Percentiles rank a stretch among this genome's conserved stretches.
Evolutionary conservation across 192 early-diverging fungal genomes (phyloP).

Genomic region (Chytriomyces sp.): DNA sequence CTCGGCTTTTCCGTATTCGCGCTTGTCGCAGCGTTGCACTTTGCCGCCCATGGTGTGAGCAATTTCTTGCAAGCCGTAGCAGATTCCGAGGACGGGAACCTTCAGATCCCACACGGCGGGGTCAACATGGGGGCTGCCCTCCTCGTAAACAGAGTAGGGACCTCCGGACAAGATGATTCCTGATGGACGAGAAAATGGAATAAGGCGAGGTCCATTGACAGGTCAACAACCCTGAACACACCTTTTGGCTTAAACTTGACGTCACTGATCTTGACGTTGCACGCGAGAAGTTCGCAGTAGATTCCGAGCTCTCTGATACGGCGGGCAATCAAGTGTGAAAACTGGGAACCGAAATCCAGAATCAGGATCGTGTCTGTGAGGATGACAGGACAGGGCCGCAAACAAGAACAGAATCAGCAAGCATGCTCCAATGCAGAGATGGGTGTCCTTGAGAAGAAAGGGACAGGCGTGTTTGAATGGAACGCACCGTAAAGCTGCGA

Average conservation of each 20-base stretch:
- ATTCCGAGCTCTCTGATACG: conserved; percentile 95
- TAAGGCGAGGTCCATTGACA: conserved; percentile 7
- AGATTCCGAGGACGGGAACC: conserved; percentile 95
- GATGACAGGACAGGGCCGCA: neutral
- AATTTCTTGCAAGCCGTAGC: conserved; percentile 99
- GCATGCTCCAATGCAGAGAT: no score
- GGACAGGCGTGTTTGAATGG: neutral
- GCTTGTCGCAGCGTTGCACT: conserved; percentile 83
- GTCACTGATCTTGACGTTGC: conserved; percentile 90
- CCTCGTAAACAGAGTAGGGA: conserved; percentile 96
- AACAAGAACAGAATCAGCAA: no score
- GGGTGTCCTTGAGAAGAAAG: neutral
- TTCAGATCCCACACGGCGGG: conserved; percentile 85
- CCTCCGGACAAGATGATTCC: conserved; percentile 94
- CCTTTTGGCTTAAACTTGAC: conserved; percentile 95
- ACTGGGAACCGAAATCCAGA: conserved; percentile 99
- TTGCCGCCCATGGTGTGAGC: conserved; percentile 87
- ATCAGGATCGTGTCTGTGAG: conserved; percentile 89
- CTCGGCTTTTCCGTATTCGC: conserved; percentile 93
- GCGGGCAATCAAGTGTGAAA: conserved; percentile 96
- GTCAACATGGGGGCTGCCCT: conserved; percentile 93
- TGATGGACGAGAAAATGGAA: conserved; percentile 35
- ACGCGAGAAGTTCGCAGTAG: conserved; percentile 98
- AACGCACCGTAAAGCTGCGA: conserved; percentile 38
- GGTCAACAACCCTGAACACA: conserved; percentile 28